These are phyloP conservation scores for Syncephalastrum sp. DNA, from an alignment of 371 early-diverging fungal species.

Conservation along the genomic window DNA sequence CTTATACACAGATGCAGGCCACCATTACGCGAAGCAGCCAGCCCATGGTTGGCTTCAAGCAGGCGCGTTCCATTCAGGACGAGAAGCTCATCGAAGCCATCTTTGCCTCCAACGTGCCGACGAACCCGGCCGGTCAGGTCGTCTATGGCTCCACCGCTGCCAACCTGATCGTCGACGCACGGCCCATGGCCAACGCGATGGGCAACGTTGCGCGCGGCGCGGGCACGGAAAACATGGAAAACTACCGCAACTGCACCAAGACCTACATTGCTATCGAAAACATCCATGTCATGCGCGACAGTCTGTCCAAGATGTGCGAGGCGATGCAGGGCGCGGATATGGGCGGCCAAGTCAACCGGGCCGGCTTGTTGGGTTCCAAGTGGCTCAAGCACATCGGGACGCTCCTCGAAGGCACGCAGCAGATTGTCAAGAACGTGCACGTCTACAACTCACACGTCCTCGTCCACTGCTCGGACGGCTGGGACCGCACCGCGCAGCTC, in stretches of 20 bases:
- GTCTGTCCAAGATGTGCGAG: constrained; percentile 79
- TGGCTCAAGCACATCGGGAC: constrained; percentile 89
- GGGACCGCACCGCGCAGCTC: constrained; percentile 97
- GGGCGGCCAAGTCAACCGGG: constrained; percentile 50
- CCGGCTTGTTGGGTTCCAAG: constrained; percentile 62
- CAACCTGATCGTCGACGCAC: constrained; percentile 92
- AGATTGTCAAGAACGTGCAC: constrained; percentile 84
- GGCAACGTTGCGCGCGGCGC: constrained; percentile 94
- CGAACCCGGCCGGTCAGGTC: constrained; percentile 38
- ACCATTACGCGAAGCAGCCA: constrained; percentile 93
- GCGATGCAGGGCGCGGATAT: constrained; percentile 61
- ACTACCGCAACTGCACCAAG: constrained; percentile 86
- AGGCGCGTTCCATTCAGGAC: constrained; percentile 93
- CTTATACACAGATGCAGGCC: constrained; percentile 43
- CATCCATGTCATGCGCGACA: constrained; percentile 96
- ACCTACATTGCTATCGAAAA: constrained; percentile 93
- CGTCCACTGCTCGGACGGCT: constrained; percentile 99
- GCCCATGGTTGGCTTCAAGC: constrained; percentile 92
- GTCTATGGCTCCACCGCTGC: constrained; percentile 52
- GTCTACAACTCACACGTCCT: constrained; percentile 80
- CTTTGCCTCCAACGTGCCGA: constrained; percentile 62
- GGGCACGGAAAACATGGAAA: constrained; percentile 92
- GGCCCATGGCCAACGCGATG: constrained; percentile 92
- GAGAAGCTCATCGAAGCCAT: constrained; percentile 94
- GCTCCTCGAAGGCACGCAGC: constrained; percentile 76